Conservation (phyloP, 2,329 filamentous ascomycete genomes). For the Hirsutella thompsonii region DNA sequence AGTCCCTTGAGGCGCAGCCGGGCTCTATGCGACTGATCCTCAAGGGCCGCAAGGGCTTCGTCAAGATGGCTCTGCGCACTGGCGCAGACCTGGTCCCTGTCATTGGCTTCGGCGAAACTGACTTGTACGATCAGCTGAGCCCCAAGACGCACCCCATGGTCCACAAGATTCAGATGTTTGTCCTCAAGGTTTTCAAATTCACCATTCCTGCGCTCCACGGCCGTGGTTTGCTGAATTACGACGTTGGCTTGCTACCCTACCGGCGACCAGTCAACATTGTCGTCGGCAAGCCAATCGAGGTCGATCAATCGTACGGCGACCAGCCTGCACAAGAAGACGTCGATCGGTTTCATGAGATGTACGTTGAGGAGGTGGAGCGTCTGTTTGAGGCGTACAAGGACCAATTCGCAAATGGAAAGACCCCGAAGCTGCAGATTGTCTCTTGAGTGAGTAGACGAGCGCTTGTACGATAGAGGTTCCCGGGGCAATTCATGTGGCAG, state of each 20-base stretch:
- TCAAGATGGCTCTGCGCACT: constrained; percentile 82
- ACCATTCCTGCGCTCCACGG: constrained; percentile 87
- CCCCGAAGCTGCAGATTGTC: constrained; percentile 54
- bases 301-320: constrained; percentile 40
- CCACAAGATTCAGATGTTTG: constrained; percentile 67
- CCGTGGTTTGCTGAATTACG: constrained; percentile 91
- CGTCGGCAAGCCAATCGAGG: constrained; percentile 67
- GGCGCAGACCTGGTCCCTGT: constrained; percentile 93
- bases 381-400: constrained; percentile 73
- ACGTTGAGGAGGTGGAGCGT: constrained; percentile 60
- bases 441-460: constrained; percentile 19
- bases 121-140: constrained; percentile 83
- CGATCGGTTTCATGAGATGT: constrained; percentile 65
- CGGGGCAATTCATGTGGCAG: not conserved
- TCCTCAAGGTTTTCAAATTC: constrained; percentile 82
- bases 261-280: constrained; percentile 79
- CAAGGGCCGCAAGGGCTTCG: constrained; percentile 75
- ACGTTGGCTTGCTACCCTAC: constrained; percentile 93
- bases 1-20: constrained; percentile 81
- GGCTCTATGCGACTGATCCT: constrained; percentile 66
- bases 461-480: not conserved
- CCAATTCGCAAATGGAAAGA: constrained; percentile 50
- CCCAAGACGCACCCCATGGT: constrained; percentile 65
- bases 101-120: constrained; percentile 88
- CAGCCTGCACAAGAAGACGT: constrained; percentile 65